phyloP scores from a whole-genome alignment of 805 yeast genomes.

The Candida tammaniensis region DNA sequence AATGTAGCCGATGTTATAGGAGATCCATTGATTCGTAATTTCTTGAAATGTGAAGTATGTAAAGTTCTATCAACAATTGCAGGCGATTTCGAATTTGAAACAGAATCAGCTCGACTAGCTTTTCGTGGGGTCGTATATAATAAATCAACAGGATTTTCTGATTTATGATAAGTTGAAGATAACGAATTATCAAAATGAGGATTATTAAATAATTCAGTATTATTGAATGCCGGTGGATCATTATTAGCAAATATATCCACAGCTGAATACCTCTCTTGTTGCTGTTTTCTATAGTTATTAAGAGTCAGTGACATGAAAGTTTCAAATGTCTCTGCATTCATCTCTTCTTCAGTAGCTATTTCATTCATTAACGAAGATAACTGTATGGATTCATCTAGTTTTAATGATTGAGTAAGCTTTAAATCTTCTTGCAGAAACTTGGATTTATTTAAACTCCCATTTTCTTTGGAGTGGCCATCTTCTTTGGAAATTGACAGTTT shows the following conservation, averaged over 20 bases:
- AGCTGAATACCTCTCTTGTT: conserved; percentile 14
- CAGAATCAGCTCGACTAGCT: not conserved
- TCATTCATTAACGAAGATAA: not conserved
- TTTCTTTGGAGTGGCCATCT: not conserved
- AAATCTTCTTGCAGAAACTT: not conserved
- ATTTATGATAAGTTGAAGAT: conserved; percentile 13
- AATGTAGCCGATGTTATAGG: conserved; percentile 27
- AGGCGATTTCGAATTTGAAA: conserved; percentile 24
- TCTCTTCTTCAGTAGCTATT: conserved; percentile 1
- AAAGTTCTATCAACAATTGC: conserved; percentile 37
- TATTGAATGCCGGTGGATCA: conserved; percentile 1
- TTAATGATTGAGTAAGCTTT: not conserved
- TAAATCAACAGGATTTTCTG: conserved; percentile 17
- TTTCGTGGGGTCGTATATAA: conserved; percentile 11
- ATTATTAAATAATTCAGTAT: conserved; percentile 7
- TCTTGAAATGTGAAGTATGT: conserved; percentile 39
- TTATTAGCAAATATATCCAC: conserved; percentile 12
- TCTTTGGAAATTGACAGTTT: not conserved
- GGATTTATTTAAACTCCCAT: not conserved
- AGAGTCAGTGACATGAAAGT: conserved; percentile 30
- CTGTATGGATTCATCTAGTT: not conserved
- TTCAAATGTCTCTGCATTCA: conserved; percentile 28
- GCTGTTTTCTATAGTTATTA: conserved; percentile 29
- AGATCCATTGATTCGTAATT: conserved; percentile 38
- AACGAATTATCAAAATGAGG: conserved; percentile 12